phyloP scores from a whole-genome alignment of 1,284 basidiomycete genomes.

The Puccinia coronata region DNA sequence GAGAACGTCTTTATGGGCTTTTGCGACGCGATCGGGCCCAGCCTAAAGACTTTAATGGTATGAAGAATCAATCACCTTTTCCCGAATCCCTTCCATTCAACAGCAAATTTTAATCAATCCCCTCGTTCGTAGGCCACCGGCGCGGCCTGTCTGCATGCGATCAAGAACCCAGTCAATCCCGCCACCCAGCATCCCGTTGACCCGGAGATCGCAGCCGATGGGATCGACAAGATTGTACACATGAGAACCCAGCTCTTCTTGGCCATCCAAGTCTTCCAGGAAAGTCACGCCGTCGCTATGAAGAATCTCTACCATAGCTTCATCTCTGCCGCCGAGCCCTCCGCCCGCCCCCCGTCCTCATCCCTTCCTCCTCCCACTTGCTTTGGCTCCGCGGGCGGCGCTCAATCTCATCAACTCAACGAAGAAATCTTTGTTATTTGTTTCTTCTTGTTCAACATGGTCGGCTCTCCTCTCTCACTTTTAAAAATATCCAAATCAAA shows the following conservation, averaged over 20 bases:
- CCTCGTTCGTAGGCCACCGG: slow-evolving; percentile 17
- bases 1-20: slow-evolving; percentile 73
- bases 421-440: slow-evolving; percentile 45
- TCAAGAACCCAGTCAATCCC: slow-evolving; percentile 21
- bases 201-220: slow-evolving; percentile 12
- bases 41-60: slow-evolving; percentile 75
- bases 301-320: slow-evolving; percentile 40
- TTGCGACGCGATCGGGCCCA: slow-evolving; percentile 76
- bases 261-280: slow-evolving; percentile 36
- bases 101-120: neutral
- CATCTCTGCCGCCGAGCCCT: neutral
- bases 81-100: neutral
- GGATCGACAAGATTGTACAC: slow-evolving; percentile 28
- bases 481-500: neutral
- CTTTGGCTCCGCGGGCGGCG: too few species aligned
- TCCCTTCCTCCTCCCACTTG: neutral
- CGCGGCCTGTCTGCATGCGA: slow-evolving; percentile 40
- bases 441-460: slow-evolving; percentile 50
- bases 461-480: neutral
- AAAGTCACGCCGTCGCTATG: slow-evolving; percentile 33
- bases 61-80: slow-evolving; percentile 55
- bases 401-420: slow-evolving; percentile 25
- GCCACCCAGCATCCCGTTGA: neutral
- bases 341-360: neutral
- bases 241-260: slow-evolving; percentile 27